phyloP scores from a whole-genome alignment of 2,329 filamentous ascomycete species.

The Colletotrichum sp. region DNA sequence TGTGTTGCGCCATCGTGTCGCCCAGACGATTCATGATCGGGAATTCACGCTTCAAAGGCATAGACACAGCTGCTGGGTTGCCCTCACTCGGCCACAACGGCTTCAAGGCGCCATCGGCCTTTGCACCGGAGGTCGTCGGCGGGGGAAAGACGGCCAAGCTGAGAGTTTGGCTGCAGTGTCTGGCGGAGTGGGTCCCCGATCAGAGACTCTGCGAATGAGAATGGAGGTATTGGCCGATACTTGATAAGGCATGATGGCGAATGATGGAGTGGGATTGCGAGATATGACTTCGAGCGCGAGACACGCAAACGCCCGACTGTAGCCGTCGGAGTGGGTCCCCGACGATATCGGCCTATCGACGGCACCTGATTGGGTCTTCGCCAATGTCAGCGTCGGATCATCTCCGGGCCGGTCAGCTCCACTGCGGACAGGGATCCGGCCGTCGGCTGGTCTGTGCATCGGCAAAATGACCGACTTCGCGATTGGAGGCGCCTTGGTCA shows the following conservation, averaged over 20 bases:
- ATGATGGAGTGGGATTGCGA: neutral
- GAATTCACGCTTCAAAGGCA: neutral
- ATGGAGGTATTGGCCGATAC: neutral
- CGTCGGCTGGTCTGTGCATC: neutral
- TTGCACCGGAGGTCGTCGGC: neutral
- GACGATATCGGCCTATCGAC: neutral
- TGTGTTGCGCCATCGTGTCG: neutral
- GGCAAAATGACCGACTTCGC: neutral
- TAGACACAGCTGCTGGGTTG: neutral
- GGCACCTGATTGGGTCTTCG: neutral
- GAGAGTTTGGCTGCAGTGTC: neutral
- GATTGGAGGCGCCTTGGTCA: neutral
- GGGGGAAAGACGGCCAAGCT: neutral
- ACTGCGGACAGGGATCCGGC: neutral
- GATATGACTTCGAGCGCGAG: neutral
- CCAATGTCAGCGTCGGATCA: neutral
- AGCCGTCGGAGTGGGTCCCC: conserved; percentile 18
- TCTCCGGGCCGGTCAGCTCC: neutral
- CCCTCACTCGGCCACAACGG: neutral
- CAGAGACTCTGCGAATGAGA: neutral
- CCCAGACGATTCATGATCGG: neutral
- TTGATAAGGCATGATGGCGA: conserved; percentile 4
- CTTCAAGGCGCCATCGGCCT: neutral
- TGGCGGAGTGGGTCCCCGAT: conserved; percentile 19
- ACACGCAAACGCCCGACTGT: neutral